Evolutionary conservation across 129 eudicot species (phyloP), one percentile per base, ranked within the genome.

Genomic region (Arctium lappa): DNA sequence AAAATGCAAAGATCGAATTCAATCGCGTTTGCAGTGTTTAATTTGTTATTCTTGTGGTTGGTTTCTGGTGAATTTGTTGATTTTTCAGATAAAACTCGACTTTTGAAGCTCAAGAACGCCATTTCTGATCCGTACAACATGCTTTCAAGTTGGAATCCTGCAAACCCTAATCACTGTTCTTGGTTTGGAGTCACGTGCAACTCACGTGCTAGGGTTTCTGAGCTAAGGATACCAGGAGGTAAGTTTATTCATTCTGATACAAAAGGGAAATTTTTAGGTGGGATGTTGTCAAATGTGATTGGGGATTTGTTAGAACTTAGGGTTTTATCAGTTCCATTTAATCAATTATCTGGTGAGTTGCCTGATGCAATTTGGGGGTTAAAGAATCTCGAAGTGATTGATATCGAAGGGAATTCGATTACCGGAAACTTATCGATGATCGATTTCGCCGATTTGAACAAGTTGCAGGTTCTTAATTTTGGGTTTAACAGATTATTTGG

Each of bases 181-280:
- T 90, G 94, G 94, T 79, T 34, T 69, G 94, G 94, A 27, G 86
- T 90, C 69, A 84, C 85, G 11, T 90, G 94, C 85, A 81, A 80
- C 74, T 78, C 86, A 0, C 63, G 69, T 16, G 82, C 79, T 36
- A 78, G 91, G 84, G 91, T 90, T 84, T 65, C 76, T 12, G 82
- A 72, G 78, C 81, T 90, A 32, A 78, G 73, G 15, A 53, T 90
- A 40, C 30, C 74, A 11, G 86, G 85, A 80, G 91, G 93, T 89
- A 87, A 86, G 63, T 30, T 16, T 65, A 78, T n/a, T 79, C 33
- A 62, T 39, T n/a, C 81, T 48, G 72, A 1, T 46, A 66, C 8
- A 11, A 53, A 72, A 81, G 89, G 90, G 30, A 79, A 79, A 69
- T 66, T 87, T 7, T 48, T 38, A 66, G 34, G 71, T 33, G 92